Evolutionary conservation across 148 eudicot species (phyloP), one percentile per base, ranked within the genome.

Genomic region (Amaranthus palmeri): DNA sequence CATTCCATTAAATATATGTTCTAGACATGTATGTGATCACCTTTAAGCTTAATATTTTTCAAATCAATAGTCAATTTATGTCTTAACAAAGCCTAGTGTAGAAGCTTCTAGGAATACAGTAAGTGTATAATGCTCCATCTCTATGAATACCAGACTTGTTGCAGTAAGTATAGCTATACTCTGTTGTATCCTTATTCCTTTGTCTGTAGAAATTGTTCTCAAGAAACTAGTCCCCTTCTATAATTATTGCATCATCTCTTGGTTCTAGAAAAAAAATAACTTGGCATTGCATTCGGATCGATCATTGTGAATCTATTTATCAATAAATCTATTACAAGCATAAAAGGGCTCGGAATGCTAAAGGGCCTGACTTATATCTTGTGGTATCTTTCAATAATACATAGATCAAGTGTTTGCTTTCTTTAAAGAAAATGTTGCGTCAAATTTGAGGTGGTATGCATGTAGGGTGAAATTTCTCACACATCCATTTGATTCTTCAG

Each of bases 91-190:
- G 6, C 66, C 67, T 62, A 62, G 67, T 14, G 18, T 62, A 62
- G 67, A 43, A 45, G 49, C 6, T 43, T 62, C 67, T 62, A 44
- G 67, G 50, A 43, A 14, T 62, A 62, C 67, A 62, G 45, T 9
- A 44, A 7, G 15, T 44, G 67, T 62, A 44, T 62, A 43, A 62
- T 61, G 3, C 44, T 62, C 11, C 25, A 62, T 44, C 44, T 62
- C 11, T 10, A 62, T 44, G 18, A 43, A 62, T 42, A 14, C 25
- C 36, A 62, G 49, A 62, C 9, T 57, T 8, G 10, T 57, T 44
- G 18, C 3, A 13, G 9, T 4, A 44, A 43, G 14, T 49, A 62
- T n/a, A 6, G 18, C 5, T 58, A 8, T 8, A 10, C 6, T 43
- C 67, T 8, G 64, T 60, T 59, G 46, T 62, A 62, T 43, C 15